A percentile compares a stretch with the other conserved stretches of the same genome.
Conservation (phyloP, 257 asterid species). For the Anisodus acutangulus region DNA sequence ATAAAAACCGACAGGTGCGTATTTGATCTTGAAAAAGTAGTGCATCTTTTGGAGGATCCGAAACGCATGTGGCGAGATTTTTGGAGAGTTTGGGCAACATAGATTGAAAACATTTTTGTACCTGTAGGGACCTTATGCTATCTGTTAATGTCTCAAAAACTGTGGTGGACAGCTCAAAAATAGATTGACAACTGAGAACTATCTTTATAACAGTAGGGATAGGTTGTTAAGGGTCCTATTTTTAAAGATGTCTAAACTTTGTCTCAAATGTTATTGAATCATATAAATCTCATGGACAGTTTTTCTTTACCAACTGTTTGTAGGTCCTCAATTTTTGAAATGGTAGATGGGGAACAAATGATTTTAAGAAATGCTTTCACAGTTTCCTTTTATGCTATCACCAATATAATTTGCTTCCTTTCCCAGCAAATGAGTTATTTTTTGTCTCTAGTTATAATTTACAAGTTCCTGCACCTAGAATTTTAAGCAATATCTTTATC, state of each 20-base stretch:
- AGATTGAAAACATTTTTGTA: background rate
- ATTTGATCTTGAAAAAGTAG: no score
- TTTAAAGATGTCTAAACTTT: background rate
- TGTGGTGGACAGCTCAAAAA: conserved; percentile 32
- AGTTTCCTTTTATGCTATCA: background rate
- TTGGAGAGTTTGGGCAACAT: background rate
- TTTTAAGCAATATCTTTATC: conserved; percentile 12
- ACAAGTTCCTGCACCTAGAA: conserved; percentile 20
- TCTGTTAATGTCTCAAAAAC: conserved; percentile 27
- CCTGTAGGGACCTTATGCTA: conserved; percentile 24
- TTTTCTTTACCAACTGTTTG: conserved; percentile 13
- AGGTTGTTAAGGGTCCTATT: conserved; percentile 24
- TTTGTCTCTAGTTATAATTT: background rate
- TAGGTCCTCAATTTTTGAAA: conserved; percentile 26
- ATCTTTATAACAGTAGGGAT: conserved; percentile 21
- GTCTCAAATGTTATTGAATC: background rate
- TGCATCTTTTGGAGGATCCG: background rate
- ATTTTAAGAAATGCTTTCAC: background rate
- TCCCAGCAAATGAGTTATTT: background rate
- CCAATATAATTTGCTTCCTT: background rate
- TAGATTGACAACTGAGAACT: conserved; percentile 26
- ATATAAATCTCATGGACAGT: background rate
- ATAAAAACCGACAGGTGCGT: background rate
- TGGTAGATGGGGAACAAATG: conserved; percentile 30
- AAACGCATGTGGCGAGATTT: accelerated